Evolutionary conservation across 2,329 filamentous ascomycete species (phyloP).

Genomic region (Ophiostoma piceae): DNA sequence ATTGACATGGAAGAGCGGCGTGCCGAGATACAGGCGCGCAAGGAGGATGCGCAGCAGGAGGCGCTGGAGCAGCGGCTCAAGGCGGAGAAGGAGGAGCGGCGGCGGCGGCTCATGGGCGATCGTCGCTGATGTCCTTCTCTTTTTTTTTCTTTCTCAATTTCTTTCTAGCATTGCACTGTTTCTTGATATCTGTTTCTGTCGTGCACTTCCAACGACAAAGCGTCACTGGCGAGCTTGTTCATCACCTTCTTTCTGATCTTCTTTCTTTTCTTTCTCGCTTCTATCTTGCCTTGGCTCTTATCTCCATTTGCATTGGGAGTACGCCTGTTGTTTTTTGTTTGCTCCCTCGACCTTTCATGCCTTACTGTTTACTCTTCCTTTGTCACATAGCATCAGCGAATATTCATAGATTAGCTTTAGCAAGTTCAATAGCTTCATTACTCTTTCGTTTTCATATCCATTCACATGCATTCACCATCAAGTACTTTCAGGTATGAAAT

Average conservation of each 20-base stretch:
- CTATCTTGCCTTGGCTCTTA: neutral
- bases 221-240: neutral
- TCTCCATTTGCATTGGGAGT: neutral
- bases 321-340: slow-evolving; percentile 3
- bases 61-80: slow-evolving; percentile 57
- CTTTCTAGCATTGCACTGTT: neutral
- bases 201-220: neutral
- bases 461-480: neutral
- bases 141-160: neutral
- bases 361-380: neutral
- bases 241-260: neutral
- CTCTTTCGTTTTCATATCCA: neutral
- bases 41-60: slow-evolving; percentile 63
- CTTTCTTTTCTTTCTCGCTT: neutral
- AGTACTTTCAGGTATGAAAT: neutral
- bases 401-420: neutral
- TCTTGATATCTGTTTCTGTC: neutral
- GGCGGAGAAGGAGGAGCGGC: slow-evolving; percentile 56
- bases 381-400: slow-evolving; percentile 11
- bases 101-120: slow-evolving; percentile 31
- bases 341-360: neutral
- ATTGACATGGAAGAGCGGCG: slow-evolving; percentile 65
- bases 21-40: slow-evolving; percentile 57
- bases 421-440: neutral
- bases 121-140: neutral